Base-by-base conservation (phyloP, 1,284 basidiomycete genomes). In the Schizophyllum commune region DNA sequence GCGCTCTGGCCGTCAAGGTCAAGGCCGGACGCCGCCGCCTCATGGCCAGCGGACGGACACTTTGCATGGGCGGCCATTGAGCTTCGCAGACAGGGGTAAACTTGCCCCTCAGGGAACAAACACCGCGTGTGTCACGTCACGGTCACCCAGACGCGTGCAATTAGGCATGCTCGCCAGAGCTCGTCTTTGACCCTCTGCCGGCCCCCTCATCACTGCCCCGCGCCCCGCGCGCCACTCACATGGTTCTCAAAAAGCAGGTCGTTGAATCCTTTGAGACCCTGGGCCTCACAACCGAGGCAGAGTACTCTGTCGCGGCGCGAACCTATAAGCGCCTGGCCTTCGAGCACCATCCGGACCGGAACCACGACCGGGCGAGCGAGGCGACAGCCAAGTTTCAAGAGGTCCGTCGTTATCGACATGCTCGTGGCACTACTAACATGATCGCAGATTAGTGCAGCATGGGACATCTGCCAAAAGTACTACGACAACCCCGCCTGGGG, bases 261-360 rank as follows among this genome's bases (percentile, higher is more conserved):
- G 56, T 70, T 54, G 62, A 72, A 47, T 72, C 74, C n/a, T 73
- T 74, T 60, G 60, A 54, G 22, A 61, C 62, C 27, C 69, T 74
- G n/a, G 69, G 68, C 52, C 63, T 74, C 56, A 60, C 66, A 4
- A 65, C 69, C 55, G 69, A 71, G 60, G 61, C 68, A 32, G 66
- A 70, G 39, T 60, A 68, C 47, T 52, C 65, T n/a, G 61, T 65
- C 7, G 73, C 73, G 11, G 66, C 65, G 32, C 69, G 64, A 58
- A 67, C 71, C 20, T 75, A 74, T 64, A 75, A 72, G 58, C 69
- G 65, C 60, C 68, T 74, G 17, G 72, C 72, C 33, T 67, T 75
- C 56, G 64, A 68, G 39, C 72, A 74, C 59, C 74, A 73, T 64
- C 72, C 72, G 55, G 70, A 74, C 62, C 68, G 71, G 52, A 74